Evolutionary conservation across 192 early-diverging fungal species (phyloP).

Genomic region (Coemansia sp.): DNA sequence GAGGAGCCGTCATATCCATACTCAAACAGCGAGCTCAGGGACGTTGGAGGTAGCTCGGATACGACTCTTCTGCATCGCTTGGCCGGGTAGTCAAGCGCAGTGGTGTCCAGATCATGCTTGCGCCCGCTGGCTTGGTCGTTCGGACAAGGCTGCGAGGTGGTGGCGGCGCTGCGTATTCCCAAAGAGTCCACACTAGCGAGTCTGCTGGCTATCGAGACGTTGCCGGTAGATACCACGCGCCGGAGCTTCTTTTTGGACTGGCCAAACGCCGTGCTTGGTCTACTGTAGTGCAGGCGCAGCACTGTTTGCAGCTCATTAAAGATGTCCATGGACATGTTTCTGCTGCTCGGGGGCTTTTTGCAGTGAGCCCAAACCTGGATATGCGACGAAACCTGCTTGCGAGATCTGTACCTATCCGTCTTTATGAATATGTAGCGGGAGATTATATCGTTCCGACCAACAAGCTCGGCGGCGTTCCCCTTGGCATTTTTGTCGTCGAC

Average conservation of each 20-base stretch:
- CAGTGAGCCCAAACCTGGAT: slow-evolving; percentile 80
- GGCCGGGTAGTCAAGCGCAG: slow-evolving; percentile 8
- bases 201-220: slow-evolving; percentile 5
- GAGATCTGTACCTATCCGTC: slow-evolving; percentile 66
- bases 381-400: slow-evolving; percentile 81
- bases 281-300: slow-evolving; percentile 41
- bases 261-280: slow-evolving; percentile 20
- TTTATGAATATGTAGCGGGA: slow-evolving; percentile 73
- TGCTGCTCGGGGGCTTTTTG: slow-evolving; percentile 59
- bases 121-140: slow-evolving; percentile 2
- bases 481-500: slow-evolving; percentile 27
- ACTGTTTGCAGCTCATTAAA: slow-evolving; percentile 43
- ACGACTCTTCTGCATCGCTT: slow-evolving; percentile 42
- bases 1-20: not conserved
- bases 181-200: slow-evolving; percentile 17
- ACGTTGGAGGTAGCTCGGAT: slow-evolving; percentile 39
- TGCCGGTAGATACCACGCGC: slow-evolving; percentile 43
- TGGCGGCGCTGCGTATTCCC: slow-evolving; percentile 15
- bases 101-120: slow-evolving; percentile 21
- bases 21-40: slow-evolving; percentile 8
- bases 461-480: slow-evolving; percentile 30
- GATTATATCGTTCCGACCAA: slow-evolving; percentile 74
- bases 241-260: slow-evolving; percentile 35
- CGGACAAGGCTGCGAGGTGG: not conserved
- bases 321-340: slow-evolving; percentile 29